Base-by-base conservation (phyloP, 129 eudicot genomes). In the Saussurea involucrata region DNA sequence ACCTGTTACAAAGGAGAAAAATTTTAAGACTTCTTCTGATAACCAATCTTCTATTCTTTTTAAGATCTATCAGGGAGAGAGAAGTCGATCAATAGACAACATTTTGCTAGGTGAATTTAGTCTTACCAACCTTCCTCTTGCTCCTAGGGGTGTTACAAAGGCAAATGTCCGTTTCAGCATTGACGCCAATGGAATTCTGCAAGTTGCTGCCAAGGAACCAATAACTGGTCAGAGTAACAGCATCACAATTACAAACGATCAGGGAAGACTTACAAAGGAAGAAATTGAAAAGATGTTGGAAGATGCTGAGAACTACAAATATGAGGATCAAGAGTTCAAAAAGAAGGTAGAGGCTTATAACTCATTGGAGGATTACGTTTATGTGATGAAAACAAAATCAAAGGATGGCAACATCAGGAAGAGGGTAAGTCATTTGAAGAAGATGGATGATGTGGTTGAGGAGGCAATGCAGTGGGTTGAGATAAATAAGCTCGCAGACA, bases 311-410 rank as follows among this genome's bases (percentile, higher is more conserved):
- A 71, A 27, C 24, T 71, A 71, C 22, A 44, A 71, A 71, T 18
- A 6, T 2, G 75, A 71, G 20, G 75, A 71, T 24, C 37, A 44
- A 5, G 75, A 71, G 34, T 71, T 42, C 36, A 42, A 42, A 42
- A 24, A 40, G 49, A 73, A 73, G 49, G 77, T 9, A 3, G 67
- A 73, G 40, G 67, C 68, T 0, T 49, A 28, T 53, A 73, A 53
- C n/a, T 67, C 66, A 7, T 73, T 73, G 77, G 77, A 73, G 77
- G 12, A 70, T 22, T 70, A 70, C 17, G 22, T 70, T 42, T 42
- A 70, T 24, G 34, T 9, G 31, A 70, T 70, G 22, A 70, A 42
- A 70, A 9, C 61, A 42, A 40, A 34, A 70, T 12, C 44, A 4
- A 46, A 42, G 22, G 63, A 70, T 40, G 63, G 1, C 13, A 70